These are phyloP conservation scores for Glarea lozoyensis DNA, from an alignment of 495 filamentous ascomycete species.

Conservation along the genomic window DNA sequence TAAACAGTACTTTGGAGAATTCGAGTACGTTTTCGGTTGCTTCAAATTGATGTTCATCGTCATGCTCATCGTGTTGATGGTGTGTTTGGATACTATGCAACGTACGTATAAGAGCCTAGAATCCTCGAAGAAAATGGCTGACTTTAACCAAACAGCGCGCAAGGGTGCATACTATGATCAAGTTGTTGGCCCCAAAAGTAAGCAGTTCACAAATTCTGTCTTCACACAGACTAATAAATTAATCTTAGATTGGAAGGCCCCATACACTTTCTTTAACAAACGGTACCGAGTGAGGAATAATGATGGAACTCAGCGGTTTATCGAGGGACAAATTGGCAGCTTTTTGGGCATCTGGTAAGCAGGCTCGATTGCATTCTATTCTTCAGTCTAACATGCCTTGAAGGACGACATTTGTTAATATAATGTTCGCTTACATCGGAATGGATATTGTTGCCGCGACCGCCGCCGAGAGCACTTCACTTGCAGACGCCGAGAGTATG, in stretches of 20 bases:
- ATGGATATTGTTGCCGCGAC: conserved; percentile 36
- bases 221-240: neutral
- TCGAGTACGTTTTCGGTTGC: conserved; percentile 38
- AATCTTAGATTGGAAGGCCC: conserved; percentile 25
- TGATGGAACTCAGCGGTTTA: conserved; percentile 15
- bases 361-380: neutral
- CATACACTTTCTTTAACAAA: conserved; percentile 29
- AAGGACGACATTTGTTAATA: conserved; percentile 35
- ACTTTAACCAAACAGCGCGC: conserved; percentile 18
- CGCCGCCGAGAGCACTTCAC: conserved; percentile 35
- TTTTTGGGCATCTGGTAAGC: conserved; percentile 27
- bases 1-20: conserved; percentile 34
- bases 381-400: neutral
- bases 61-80: conserved; percentile 34
- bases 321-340: conserved; percentile 19
- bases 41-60: conserved; percentile 38
- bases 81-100: conserved; percentile 23
- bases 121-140: neutral
- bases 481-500: conserved; percentile 37
- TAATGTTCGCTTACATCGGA: conserved; percentile 39
- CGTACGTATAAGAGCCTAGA: conserved; percentile 15
- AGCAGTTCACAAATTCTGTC: conserved; percentile 3
- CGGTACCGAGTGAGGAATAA: conserved; percentile 21
- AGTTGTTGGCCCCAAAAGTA: conserved; percentile 26
- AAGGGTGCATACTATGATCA: conserved; percentile 25